phyloP scores from a whole-genome alignment of 2,329 filamentous ascomycete species.

The Thermoascus crustaceus region DNA sequence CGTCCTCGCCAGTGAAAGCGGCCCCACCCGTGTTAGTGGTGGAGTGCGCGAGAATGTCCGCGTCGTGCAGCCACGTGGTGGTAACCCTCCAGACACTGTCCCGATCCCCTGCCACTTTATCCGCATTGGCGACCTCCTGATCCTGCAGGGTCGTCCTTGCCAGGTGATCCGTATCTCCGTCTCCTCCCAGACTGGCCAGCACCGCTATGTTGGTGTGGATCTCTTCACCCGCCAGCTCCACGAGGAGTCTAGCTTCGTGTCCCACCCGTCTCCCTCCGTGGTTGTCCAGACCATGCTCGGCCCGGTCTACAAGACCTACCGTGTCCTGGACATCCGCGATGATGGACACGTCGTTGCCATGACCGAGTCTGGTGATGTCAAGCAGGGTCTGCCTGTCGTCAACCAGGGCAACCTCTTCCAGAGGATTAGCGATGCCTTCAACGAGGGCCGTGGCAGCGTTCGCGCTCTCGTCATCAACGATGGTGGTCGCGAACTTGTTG shows the following conservation, averaged over 20 bases:
- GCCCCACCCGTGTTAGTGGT: constrained; percentile 38
- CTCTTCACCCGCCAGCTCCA: constrained; percentile 99
- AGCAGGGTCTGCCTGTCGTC: constrained; percentile 86
- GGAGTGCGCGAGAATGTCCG: constrained; percentile 40
- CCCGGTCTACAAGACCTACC: constrained; percentile 99
- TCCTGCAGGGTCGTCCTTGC: constrained; percentile 97
- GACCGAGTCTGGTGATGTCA: constrained; percentile 98
- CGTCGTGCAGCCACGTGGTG: constrained; percentile 44
- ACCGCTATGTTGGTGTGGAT: constrained; percentile 99
- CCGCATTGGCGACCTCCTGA: constrained; percentile 95
- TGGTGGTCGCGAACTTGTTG: constrained; percentile 83
- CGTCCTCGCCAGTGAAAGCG: constrained; percentile 34
- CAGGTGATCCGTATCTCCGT: constrained; percentile 99
- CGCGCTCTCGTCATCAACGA: constrained; percentile 95
- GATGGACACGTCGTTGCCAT: constrained; percentile 79
- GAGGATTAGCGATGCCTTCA: constrained; percentile 75
- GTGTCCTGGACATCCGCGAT: constrained; percentile 92
- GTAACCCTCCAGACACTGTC: constrained; percentile 65
- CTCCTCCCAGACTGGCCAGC: constrained; percentile 94
- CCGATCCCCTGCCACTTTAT: constrained; percentile 99
- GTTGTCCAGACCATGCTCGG: constrained; percentile 99
- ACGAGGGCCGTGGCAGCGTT: constrained; percentile 85
- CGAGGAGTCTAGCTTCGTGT: constrained; percentile 96
- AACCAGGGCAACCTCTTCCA: constrained; percentile 86
- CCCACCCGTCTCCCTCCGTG: constrained; percentile 91